Base-by-base conservation (phyloP, 306 rosid genomes). In the Cicer yamashitae region DNA sequence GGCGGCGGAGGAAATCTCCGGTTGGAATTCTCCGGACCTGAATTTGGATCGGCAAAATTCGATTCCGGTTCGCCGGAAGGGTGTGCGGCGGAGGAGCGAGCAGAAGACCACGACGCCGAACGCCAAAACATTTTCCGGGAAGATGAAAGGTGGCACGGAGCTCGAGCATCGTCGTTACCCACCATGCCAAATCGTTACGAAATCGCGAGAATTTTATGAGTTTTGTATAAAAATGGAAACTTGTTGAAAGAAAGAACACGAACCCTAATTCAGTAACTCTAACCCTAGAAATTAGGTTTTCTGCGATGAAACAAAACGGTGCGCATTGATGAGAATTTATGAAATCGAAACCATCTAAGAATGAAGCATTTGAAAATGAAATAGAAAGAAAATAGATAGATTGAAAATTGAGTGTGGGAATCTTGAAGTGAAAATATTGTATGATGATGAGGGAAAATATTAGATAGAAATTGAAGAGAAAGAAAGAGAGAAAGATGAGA, bases 71-170 rank as follows among this genome's bases (percentile, higher is more conserved):
- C 76, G 52, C 83, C 93, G 15, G 84, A 50, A 11, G 84, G 12
- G 12, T 20, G 53, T 6, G 8, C 88, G 85, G 79, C 77, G 45
- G 88, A 75, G 14, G 91, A 56, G 60, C 96, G 91, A 5, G 98
- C 91, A 2, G 98, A 82, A 25, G 98, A 93, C 98, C 98, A 93
- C 0, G 98, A 93, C 0, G 93, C 91, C 2, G 98, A 93, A 9
- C 98, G 91, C 91, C 93, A 89, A 82, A 91, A 93, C 96, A 89
- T 73, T 77, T 83, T 93, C 84, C 90, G 84, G 66, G 70, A 61
- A 66, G 88, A 73, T 7, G 93, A 54, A 40, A 89, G 84, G 67
- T 81, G 96, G 71, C 67, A 71, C 1, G 93, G 88, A 50, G 84
- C 73, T 75, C 84, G 77, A 67, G 91, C 87, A 75, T 88, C 98